These are phyloP conservation scores for Beta lomatogona DNA, from an alignment of 179 eudicot species.

Conservation along the genomic window DNA sequence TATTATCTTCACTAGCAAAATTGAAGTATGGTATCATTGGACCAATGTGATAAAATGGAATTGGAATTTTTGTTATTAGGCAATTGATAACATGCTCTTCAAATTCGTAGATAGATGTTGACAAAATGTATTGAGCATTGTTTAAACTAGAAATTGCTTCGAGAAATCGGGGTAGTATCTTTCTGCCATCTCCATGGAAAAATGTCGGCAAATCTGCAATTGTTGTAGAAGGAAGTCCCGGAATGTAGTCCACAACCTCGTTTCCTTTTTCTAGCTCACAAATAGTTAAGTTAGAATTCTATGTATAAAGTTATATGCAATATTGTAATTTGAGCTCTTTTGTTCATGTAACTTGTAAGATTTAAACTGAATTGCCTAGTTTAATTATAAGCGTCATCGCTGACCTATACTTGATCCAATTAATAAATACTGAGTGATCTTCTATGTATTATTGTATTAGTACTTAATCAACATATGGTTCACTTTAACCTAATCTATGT, in stretches of 20 bases:
- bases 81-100: constrained; percentile 44
- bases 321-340: not conserved
- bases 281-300: not conserved
- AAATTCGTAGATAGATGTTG: constrained; percentile 53
- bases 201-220: constrained; percentile 48
- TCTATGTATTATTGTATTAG: too few relatives aligned
- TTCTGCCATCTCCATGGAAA: constrained; percentile 31
- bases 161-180: not conserved
- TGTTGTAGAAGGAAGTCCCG: constrained; percentile 55
- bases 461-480: too few relatives aligned
- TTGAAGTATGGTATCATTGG: constrained; percentile 47
- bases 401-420: too few relatives aligned
- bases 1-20: not conserved
- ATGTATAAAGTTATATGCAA: too few relatives aligned
- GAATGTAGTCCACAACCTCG: constrained; percentile 55
- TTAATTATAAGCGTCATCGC: too few relatives aligned
- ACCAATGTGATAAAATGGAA: constrained; percentile 47
- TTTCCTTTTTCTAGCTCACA: constrained; percentile 36
- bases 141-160: constrained; percentile 25
- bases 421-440: too few relatives aligned
- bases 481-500: too few relatives aligned
- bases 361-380: too few relatives aligned
- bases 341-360: not conserved
- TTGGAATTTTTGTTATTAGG: constrained; percentile 30
- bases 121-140: constrained; percentile 47